Evolutionary conservation across 2,329 filamentous ascomycete genomes (phyloP).

Genomic region (Blumeria hordei): DNA sequence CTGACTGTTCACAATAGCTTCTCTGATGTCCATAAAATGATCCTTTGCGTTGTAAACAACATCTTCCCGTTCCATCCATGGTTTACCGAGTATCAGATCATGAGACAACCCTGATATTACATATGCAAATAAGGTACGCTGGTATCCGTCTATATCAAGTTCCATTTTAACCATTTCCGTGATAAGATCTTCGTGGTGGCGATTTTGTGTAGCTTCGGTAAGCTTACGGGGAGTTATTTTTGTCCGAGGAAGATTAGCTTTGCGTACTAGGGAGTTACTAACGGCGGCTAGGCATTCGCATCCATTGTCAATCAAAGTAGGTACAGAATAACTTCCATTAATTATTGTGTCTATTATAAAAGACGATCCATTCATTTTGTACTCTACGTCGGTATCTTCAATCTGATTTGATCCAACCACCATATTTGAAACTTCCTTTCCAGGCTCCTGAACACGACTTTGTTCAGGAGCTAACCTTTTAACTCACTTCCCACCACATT

Average conservation of each 20-base stretch:
- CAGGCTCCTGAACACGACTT: background rate
- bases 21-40: background rate
- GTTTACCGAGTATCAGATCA: background rate
- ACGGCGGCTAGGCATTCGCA: background rate
- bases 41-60: background rate
- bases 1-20: background rate
- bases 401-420: background rate
- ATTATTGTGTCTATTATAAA: background rate
- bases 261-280: background rate
- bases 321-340: background rate
- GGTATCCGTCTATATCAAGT: background rate
- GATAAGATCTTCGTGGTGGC: background rate
- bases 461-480: background rate
- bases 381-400: background rate
- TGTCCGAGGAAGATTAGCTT: background rate
- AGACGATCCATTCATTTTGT: background rate
- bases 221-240: background rate
- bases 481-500: too few relatives aligned
- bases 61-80: background rate
- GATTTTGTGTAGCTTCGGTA: background rate
- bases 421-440: background rate
- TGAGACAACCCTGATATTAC: background rate
- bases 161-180: conserved; percentile 1
- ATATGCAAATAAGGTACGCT: background rate
- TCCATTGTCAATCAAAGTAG: background rate